Evolutionary conservation across 1,139 yeast genomes (phyloP), one percentile per base, ranked within the genome.

Genomic region (Dujonia santamariae): DNA sequence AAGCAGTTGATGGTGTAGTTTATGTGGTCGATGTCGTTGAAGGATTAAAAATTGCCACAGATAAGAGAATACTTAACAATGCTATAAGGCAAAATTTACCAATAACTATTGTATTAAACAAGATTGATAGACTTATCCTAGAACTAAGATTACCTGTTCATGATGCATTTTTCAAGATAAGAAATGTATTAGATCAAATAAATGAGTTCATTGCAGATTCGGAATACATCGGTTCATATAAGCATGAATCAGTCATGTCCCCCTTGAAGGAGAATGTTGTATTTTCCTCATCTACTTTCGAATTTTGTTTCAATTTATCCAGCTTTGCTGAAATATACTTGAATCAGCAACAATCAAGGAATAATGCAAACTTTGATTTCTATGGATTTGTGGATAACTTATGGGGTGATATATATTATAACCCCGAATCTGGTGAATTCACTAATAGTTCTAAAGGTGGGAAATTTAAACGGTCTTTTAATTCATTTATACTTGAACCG

Each of bases 1-100:
- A 76, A 20, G 65, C 79, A 1, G 74, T 74, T 0, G 97, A 92
- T 44, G 79, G 83, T 2, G 76, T 75, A 0, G 62, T 82, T 0
- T 56, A 90, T 1, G 84, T 87, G 1, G 64, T 92, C n/a, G 98
- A 94, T 56, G 82, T 74, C 1, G 80, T 87, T 1, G 96, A 90
- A 52, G 97, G 97, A 0, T 52, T 87, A 9, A 75, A 83, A 2
- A 14, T n/a, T 14, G 59, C 68, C 16, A 64, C 77, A 29, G 75
- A 80, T 18, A 67, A 69, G 42, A 48, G 61, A 19, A 59, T 77
- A 0, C 51, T 86, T 3, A 62, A 72, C 26, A 70, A 72, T 38
- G 73, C 79, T 0, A 40, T 83, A 5, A 50, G 57, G 18, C 60
- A 67, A 7, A 63, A 75, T 26, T 51, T 78, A 2, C 75, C 82